Evolutionary conservation across 2,329 filamentous ascomycete genomes (phyloP).

Genomic region (Fusarium euwallaceae): DNA sequence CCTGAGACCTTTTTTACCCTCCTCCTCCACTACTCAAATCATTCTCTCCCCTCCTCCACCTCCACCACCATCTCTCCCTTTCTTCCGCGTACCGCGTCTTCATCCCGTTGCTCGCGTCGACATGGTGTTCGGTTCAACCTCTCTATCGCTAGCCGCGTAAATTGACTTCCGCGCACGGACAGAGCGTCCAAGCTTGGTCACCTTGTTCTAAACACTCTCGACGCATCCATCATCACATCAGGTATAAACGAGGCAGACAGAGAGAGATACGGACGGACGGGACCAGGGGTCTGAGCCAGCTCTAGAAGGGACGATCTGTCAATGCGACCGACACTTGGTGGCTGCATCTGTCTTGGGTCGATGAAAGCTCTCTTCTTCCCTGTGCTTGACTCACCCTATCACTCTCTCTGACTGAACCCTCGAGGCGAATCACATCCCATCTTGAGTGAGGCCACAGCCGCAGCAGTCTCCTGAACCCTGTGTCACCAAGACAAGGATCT

Average conservation of each 20-base stretch:
- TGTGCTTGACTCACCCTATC: not conserved
- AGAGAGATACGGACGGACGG: not conserved
- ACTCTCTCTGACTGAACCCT: not conserved
- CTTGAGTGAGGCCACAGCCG: not conserved
- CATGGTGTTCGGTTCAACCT: constrained; percentile 8
- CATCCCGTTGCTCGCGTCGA: constrained; percentile 6
- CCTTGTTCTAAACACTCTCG: constrained; percentile 9
- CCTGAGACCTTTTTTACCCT: constrained; percentile 1
- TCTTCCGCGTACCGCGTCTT: not conserved
- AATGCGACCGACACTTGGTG: not conserved
- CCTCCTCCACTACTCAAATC: not conserved
- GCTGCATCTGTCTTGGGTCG: not conserved
- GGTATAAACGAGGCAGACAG: not conserved
- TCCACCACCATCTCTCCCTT: not conserved
- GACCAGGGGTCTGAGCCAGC: constrained; percentile 1
- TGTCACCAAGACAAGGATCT: constrained; percentile 31
- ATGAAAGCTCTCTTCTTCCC: not conserved
- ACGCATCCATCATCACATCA: constrained; percentile 12
- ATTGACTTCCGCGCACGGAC: constrained; percentile 45
- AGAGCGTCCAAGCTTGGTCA: constrained; percentile 11
- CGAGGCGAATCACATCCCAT: not conserved
- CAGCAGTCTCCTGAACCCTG: constrained; percentile 8
- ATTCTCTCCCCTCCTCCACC: not conserved
- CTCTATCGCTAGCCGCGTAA: constrained; percentile 22
- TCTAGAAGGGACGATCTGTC: not conserved